Evolutionary conservation across 257 asterid genomes (phyloP).

Genomic region (Catharanthus roseus): DNA sequence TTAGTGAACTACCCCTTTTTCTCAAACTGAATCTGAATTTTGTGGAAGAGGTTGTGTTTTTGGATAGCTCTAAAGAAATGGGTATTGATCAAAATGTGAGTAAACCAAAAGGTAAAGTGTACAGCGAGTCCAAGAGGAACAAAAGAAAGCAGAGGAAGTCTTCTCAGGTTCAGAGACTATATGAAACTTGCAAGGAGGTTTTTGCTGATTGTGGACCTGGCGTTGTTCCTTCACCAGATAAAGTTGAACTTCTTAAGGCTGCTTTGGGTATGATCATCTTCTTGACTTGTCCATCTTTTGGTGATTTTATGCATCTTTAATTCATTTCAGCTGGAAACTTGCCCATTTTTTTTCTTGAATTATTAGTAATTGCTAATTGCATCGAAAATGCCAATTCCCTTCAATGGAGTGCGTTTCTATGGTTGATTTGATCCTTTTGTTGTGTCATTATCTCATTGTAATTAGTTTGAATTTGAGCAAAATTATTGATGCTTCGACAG

Average conservation of each 20-base stretch:
- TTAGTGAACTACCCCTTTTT: not conserved
- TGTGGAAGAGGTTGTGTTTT: constrained; percentile 6
- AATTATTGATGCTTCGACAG: not conserved
- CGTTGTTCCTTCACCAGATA: constrained; percentile 66
- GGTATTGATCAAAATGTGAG: constrained; percentile 51
- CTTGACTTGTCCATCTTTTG: not conserved
- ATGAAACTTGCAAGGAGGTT: constrained; percentile 63
- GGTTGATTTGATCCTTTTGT: not conserved
- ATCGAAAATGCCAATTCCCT: not conserved
- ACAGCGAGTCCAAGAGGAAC: constrained; percentile 42
- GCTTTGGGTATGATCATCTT: constrained; percentile 50
- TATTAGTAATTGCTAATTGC: not conserved
- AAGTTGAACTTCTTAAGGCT: constrained; percentile 54
- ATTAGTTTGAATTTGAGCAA: not conserved
- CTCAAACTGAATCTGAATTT: not conserved
- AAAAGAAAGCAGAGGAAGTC: constrained; percentile 38
- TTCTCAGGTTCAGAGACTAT: constrained; percentile 57
- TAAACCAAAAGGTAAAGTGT: constrained; percentile 43
- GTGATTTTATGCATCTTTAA: not conserved
- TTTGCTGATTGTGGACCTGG: constrained; percentile 85
- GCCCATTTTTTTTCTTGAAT: not conserved
- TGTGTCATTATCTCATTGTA: not conserved
- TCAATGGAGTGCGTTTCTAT: not conserved
- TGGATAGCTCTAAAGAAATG: constrained; percentile 38
- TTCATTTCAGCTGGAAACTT: too few species aligned